Conservation (phyloP, 805 yeast genomes). For the Suhomyces faveliae region DNA sequence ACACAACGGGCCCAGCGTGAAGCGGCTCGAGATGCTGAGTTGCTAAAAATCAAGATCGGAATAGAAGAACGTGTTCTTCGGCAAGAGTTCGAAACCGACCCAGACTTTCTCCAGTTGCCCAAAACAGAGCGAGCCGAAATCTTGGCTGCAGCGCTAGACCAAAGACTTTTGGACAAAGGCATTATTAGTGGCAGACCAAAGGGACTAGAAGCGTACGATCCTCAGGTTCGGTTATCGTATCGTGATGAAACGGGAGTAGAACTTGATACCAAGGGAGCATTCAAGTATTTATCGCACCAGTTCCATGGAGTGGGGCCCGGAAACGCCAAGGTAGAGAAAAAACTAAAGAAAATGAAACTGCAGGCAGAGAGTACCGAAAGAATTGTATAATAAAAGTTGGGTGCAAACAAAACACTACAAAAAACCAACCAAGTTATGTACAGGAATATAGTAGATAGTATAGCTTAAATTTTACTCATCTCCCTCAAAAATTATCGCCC, state of each 20-base stretch:
- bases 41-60: slow-evolving; percentile 25
- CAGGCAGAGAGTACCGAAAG: slow-evolving; percentile 5
- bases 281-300: slow-evolving; percentile 69
- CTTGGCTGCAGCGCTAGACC: slow-evolving; percentile 30
- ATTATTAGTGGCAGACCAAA: slow-evolving; percentile 14
- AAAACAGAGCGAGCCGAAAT: slow-evolving; percentile 27
- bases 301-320: slow-evolving; percentile 61
- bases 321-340: slow-evolving; percentile 12
- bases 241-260: slow-evolving; percentile 62
- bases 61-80: slow-evolving; percentile 35
- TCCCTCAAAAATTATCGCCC: no score
- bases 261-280: slow-evolving; percentile 67
- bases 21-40: slow-evolving; percentile 28
- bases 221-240: slow-evolving; percentile 54
- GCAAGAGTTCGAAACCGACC: slow-evolving; percentile 28
- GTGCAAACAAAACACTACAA: no score
- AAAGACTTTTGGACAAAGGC: slow-evolving; percentile 25
- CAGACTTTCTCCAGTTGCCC: slow-evolving; percentile 23
- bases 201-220: slow-evolving; percentile 37
- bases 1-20: slow-evolving; percentile 14
- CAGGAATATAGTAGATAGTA: no score
- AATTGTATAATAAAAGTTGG: background rate
- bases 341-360: slow-evolving; percentile 10
- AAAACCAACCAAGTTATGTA: no score
- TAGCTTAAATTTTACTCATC: no score